phyloP scores from a whole-genome alignment of 257 asterid genomes.

The Cordia subcordata region DNA sequence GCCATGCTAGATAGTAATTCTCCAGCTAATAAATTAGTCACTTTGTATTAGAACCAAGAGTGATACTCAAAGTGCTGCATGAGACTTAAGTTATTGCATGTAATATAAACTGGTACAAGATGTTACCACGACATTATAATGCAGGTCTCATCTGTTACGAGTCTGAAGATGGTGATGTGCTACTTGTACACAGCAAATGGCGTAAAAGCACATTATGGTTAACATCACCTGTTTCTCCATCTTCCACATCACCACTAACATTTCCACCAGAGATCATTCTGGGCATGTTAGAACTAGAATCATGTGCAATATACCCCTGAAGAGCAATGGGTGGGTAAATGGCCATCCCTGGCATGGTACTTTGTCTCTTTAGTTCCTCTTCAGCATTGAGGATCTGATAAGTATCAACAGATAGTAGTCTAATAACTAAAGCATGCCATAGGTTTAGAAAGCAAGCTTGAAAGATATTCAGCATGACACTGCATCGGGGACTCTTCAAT shows the following conservation, averaged over 20 bases:
- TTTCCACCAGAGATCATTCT: slow-evolving; percentile 62
- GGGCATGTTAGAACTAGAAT: slow-evolving; percentile 84
- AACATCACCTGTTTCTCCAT: slow-evolving; percentile 56
- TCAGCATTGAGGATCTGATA: slow-evolving; percentile 78
- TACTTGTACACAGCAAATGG: slow-evolving; percentile 55
- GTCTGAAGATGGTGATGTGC: slow-evolving; percentile 79
- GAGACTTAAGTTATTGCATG: too few relatives aligned
- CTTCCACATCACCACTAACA: slow-evolving; percentile 52
- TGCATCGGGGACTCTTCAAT: too few relatives aligned
- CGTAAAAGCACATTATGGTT: slow-evolving; percentile 55
- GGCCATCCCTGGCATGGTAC: slow-evolving; percentile 35
- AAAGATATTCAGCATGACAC: too few relatives aligned
- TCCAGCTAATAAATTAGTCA: too few relatives aligned
- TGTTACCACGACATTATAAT: too few relatives aligned
- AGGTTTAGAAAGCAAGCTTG: too few relatives aligned
- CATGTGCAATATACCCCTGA: slow-evolving; percentile 69
- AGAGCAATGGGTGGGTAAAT: slow-evolving; percentile 61
- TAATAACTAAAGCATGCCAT: too few relatives aligned
- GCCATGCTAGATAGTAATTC: too few relatives aligned
- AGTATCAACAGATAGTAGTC: too few relatives aligned
- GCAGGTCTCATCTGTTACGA: slow-evolving; percentile 62
- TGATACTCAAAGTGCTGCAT: too few relatives aligned
- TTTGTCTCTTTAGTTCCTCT: slow-evolving; percentile 70
- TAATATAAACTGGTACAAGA: too few relatives aligned
- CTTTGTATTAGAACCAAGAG: too few relatives aligned